Evolutionary conservation across 1,284 basidiomycete genomes (phyloP).

Genomic region (Pseudomicrostroma phylloplanum): DNA sequence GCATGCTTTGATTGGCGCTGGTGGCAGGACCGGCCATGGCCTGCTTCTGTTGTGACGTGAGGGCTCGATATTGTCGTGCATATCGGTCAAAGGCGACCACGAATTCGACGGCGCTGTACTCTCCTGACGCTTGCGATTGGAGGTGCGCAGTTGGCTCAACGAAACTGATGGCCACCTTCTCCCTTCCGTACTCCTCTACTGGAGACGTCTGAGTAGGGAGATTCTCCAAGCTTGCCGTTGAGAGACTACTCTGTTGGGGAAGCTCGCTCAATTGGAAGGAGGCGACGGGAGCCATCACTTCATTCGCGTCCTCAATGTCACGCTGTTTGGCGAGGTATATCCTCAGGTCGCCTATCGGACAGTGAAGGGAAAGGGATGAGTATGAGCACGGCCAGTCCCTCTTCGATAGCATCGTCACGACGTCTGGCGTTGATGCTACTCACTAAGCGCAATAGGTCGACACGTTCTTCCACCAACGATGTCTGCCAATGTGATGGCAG

Average conservation of each 20-base stretch:
- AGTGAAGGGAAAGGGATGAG: constrained; percentile 10
- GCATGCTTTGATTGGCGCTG: constrained; percentile 15
- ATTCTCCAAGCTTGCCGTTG: no score
- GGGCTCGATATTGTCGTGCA: constrained; percentile 15
- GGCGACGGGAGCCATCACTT: constrained; percentile 19
- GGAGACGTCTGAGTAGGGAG: no score
- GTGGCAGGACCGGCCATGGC: constrained; percentile 2
- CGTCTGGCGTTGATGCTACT: background rate
- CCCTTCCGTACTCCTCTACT: no score
- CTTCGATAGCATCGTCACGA: constrained; percentile 12
- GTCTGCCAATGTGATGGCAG: constrained; percentile 25
- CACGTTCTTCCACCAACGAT: constrained; percentile 36
- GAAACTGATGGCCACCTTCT: no score
- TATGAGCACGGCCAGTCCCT: no score
- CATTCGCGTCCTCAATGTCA: constrained; percentile 19
- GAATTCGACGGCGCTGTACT: constrained; percentile 35
- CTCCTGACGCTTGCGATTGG: constrained; percentile 18
- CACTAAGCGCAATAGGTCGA: constrained; percentile 28
- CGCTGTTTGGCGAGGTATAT: constrained; percentile 19
- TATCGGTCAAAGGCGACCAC: constrained; percentile 34
- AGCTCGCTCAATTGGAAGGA: background rate
- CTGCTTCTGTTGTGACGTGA: background rate
- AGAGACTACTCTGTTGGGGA: no score
- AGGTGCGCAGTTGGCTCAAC: background rate
- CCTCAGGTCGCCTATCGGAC: constrained; percentile 23